Evolutionary conservation across 2,329 filamentous ascomycete species (phyloP), one percentile per base, ranked within the genome.

Genomic region (Davidsoniella neocaledoniae): DNA sequence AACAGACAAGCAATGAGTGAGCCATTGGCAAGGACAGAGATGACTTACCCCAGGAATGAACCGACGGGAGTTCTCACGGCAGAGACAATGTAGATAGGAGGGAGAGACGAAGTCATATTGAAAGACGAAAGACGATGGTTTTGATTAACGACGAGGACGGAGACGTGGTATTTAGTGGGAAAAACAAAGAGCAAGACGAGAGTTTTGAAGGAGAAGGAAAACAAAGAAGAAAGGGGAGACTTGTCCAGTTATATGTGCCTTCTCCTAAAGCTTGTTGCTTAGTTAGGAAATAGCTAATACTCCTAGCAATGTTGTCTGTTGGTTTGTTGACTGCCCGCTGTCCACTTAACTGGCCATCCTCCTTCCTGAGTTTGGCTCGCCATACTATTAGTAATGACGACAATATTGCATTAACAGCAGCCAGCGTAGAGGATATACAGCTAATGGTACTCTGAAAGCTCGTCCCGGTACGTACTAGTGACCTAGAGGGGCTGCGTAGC

Each of bases 31-130:
- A 46, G 45, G 49, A 42, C 43, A 49, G 43, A 45, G 40, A 53
- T 3, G 25, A 33, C 64, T 55, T 68, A 94, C 86, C 91, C 91
- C 61, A 94, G 77, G 70, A 98, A 98, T 57, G 85, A 88, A 60
- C 91, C 91, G 57, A 94, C 75, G 48, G 91, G 91, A 56, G 91
- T 98, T 68, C 88, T 79, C 61, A 79, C 85, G 56, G 81, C 83
- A 53, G 91, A 91, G 62, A 95, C 87, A 62, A 98, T 95, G 71
- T 98, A 98, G 57, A 98, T 90, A 53, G 87, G 76, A 57, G 86
- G 83, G 56, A 88, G 76, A 58, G 54, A 59, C 77, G 68, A 48
- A 40, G 52, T 37, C 47, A 51, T 51, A 52, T 50, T 49, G 38
- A 39, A 23, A 39, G 25, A 39, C 16, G 42, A 16, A 25, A 47